These are phyloP conservation scores for Penicillium simplicissimum DNA, from an alignment of 495 filamentous ascomycete species.

Conservation along the genomic window DNA sequence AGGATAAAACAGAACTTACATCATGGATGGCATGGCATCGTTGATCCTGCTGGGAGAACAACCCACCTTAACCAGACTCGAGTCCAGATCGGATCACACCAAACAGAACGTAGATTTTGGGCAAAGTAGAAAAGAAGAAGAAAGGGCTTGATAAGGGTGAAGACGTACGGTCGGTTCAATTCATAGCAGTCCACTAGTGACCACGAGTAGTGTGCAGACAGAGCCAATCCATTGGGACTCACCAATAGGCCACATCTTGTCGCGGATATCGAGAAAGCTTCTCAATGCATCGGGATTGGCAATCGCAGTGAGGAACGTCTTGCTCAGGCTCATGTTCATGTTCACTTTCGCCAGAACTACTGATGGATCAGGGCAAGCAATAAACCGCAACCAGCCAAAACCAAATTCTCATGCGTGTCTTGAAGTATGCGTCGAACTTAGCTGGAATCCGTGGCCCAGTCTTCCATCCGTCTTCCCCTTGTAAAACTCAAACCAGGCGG, in stretches of 20 bases:
- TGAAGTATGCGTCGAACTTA: constrained; percentile 49
- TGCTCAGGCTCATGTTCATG: constrained; percentile 1
- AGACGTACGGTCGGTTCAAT: constrained; percentile 24
- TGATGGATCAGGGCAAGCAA: constrained; percentile 39
- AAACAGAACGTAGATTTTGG: constrained; percentile 3
- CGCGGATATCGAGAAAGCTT: constrained; percentile 2
- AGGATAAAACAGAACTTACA: constrained; percentile 27
- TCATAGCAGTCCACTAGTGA: constrained; percentile 6
- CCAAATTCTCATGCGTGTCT: constrained; percentile 31
- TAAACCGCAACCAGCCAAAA: constrained; percentile 23
- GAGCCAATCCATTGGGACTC: constrained; percentile 11
- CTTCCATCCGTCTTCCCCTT: background rate
- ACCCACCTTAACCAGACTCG: constrained; percentile 6
- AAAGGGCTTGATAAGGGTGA: constrained; percentile 6
- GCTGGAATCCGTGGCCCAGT: constrained; percentile 34
- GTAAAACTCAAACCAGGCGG: background rate
- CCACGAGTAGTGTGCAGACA: constrained; percentile 10
- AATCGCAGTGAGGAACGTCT: background rate
- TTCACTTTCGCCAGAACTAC: constrained; percentile 35
- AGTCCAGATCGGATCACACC: constrained; percentile 5
- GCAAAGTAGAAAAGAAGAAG: constrained; percentile 4
- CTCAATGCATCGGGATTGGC: background rate
- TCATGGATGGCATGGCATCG: constrained; percentile 16
- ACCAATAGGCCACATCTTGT: constrained; percentile 6
- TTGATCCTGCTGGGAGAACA: constrained; percentile 3